Evolutionary conservation across 225 moss, liverwort and hornwort genomes (phyloP).

Genomic region (Marchantia paleacea): DNA sequence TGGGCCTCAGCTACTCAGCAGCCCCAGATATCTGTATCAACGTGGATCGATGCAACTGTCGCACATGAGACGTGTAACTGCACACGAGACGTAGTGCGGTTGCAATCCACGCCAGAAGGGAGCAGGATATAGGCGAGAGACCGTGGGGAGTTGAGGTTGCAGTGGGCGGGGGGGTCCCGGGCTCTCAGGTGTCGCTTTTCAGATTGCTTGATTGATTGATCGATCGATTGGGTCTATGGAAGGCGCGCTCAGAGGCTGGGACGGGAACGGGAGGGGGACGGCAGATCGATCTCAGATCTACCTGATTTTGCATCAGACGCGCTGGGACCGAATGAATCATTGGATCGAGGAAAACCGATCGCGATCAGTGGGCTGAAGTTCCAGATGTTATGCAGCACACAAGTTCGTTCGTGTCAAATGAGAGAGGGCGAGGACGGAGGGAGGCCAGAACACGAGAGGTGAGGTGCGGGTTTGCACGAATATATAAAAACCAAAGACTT

Average conservation of each 20-base stretch:
- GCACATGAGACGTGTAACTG: not conserved
- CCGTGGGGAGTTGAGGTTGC: not conserved
- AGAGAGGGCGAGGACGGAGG: no score
- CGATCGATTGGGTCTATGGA: not conserved
- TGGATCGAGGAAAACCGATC: not conserved
- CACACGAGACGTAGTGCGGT: not conserved
- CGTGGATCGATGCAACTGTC: not conserved
- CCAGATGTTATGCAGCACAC: not conserved
- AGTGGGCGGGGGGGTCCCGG: no score
- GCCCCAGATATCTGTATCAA: not conserved
- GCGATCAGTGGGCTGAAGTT: not conserved
- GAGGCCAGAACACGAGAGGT: no score
- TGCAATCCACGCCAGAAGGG: not conserved
- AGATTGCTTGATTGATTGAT: not conserved
- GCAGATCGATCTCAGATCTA: not conserved
- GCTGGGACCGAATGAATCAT: not conserved
- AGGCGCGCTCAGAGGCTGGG: not conserved
- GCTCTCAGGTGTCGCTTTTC: no score
- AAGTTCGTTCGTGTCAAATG: not conserved
- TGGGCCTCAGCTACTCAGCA: not conserved
- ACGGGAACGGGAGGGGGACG: no score
- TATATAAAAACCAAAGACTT: not conserved
- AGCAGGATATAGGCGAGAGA: not conserved
- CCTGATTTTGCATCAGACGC: not conserved
- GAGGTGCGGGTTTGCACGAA: not conserved